phyloP scores from a whole-genome alignment of 768 basidiomycete genomes.

The Agaricus bisporus region DNA sequence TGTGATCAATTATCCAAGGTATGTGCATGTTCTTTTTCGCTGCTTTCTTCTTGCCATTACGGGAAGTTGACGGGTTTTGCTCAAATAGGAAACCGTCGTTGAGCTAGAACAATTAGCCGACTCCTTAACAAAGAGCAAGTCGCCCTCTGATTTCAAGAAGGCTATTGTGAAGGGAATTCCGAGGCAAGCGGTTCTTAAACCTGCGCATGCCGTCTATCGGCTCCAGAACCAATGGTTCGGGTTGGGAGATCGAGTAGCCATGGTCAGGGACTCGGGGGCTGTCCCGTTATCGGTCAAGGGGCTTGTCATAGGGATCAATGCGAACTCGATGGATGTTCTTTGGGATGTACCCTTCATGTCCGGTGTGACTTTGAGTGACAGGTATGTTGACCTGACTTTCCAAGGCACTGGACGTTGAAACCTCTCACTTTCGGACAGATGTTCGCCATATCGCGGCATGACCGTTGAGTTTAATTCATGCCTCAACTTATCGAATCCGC shows the following conservation, averaged over 20 bases:
- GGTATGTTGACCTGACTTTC: conserved; percentile 38
- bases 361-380: conserved; percentile 77
- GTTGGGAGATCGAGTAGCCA: conserved; percentile 90
- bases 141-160: conserved; percentile 68
- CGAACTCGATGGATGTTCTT: conserved; percentile 87
- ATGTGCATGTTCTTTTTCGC: conserved; percentile 1
- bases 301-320: conserved; percentile 84
- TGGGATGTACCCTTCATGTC: conserved; percentile 98
- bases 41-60: background rate
- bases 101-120: conserved; percentile 79
- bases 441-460: conserved; percentile 88
- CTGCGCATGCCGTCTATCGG: conserved; percentile 82
- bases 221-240: conserved; percentile 84
- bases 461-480: conserved; percentile 84
- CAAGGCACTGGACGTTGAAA: background rate
- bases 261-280: conserved; percentile 92
- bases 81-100: conserved; percentile 60
- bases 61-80: background rate
- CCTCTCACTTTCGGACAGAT: conserved; percentile 36
- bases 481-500: conserved; percentile 80
- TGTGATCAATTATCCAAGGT: conserved; percentile 92
- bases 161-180: conserved; percentile 93
- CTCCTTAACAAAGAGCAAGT: conserved; percentile 53
- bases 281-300: conserved; percentile 91
- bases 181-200: conserved; percentile 89